Percentiles rank a stretch among this genome's conserved stretches.
Conservation (phyloP, 148 eudicot species). For the Nepenthes gracilis region DNA sequence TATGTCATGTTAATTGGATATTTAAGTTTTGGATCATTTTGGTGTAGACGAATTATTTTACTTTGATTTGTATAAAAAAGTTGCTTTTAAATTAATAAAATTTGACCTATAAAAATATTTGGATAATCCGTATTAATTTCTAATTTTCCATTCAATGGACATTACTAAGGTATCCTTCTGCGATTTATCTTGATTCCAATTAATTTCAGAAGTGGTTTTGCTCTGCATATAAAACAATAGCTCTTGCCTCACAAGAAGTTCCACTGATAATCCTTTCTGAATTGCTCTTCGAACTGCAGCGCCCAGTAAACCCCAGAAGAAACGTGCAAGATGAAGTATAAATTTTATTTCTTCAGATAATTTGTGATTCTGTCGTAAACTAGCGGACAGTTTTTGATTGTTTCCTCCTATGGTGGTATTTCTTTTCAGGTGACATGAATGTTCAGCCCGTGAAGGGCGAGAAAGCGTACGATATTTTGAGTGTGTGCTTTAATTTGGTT, state of each 20-base stretch:
- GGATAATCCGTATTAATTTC: no score
- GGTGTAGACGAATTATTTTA: no score
- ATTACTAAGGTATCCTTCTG: no score
- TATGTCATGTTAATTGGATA: no score
- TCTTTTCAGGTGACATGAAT: conserved; percentile 50
- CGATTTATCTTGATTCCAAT: no score
- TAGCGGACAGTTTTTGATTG: conserved; percentile 1
- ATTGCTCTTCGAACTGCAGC: conserved; percentile 74
- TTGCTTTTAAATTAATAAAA: no score
- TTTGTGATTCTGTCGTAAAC: not conserved
- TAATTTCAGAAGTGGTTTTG: conserved; percentile 3
- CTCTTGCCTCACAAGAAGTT: conserved; percentile 64
- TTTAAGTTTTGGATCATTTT: no score
- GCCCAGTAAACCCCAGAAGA: conserved; percentile 52
- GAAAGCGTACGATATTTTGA: conserved; percentile 75
- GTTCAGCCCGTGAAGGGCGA: conserved; percentile 91
- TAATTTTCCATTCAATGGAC: no score
- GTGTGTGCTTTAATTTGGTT: conserved; percentile 10
- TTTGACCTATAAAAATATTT: no score
- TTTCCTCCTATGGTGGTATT: conserved; percentile 3
- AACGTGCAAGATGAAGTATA: conserved; percentile 79
- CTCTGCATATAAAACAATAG: conserved; percentile 77
- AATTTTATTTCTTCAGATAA: not conserved
- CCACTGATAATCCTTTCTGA: conserved; percentile 80
- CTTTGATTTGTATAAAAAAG: no score